phyloP scores from a whole-genome alignment of 768 basidiomycete species.

The Rhodosporidiobolus odoratus region DNA sequence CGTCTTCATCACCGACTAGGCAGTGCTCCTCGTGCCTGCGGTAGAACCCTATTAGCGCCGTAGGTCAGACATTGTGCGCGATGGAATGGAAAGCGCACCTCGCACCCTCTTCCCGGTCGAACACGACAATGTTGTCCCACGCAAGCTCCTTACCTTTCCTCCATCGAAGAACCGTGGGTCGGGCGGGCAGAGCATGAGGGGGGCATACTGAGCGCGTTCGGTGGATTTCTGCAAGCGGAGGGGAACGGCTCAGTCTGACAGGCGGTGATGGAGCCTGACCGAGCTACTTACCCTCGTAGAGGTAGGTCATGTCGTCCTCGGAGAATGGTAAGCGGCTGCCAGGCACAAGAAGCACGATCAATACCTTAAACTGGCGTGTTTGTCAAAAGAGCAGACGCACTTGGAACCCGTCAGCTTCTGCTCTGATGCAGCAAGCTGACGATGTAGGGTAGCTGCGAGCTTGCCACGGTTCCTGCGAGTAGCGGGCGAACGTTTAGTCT shows the following conservation, averaged over 20 bases:
- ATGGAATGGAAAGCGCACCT: conserved; percentile 4
- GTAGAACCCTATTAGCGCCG: background rate
- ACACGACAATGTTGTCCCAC: conserved; percentile 77
- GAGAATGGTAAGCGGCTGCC: conserved; percentile 68
- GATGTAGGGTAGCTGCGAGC: conserved; percentile 27
- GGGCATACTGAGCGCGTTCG: conserved; percentile 67
- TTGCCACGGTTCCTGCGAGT: conserved; percentile 35
- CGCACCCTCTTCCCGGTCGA: conserved; percentile 63
- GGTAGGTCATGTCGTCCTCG: conserved; percentile 71
- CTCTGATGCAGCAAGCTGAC: conserved; percentile 33
- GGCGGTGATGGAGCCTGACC: background rate
- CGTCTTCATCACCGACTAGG: conserved; percentile 46
- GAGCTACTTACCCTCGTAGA: conserved; percentile 58
- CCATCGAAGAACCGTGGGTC: conserved; percentile 78
- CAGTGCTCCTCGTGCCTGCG: conserved; percentile 43
- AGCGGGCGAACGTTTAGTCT: background rate
- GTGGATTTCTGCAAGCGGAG: conserved; percentile 56
- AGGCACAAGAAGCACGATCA: background rate
- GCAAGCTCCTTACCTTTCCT: conserved; percentile 60
- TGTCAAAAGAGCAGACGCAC: conserved; percentile 5
- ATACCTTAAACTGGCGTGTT: too few species aligned
- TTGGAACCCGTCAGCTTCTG: conserved; percentile 30
- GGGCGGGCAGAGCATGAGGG: conserved; percentile 63
- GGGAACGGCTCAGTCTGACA: background rate
- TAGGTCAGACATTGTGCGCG: background rate